Percentiles rank a stretch among this genome's conserved stretches.
Conservation (phyloP, 176 grass and related monocot genomes). For the Rhynchospora tenuis region DNA sequence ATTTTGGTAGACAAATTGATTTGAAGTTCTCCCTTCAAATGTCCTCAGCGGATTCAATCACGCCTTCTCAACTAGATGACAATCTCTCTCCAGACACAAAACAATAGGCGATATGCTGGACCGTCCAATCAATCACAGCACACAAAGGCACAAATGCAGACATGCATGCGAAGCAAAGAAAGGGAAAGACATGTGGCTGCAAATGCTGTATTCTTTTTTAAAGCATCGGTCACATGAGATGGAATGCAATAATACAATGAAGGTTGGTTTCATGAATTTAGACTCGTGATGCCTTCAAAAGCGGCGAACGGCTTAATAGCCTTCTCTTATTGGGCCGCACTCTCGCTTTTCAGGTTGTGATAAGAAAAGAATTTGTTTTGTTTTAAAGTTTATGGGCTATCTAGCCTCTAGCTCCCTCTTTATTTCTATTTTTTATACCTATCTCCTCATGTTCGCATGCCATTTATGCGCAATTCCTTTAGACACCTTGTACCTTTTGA, state of each 20-base stretch:
- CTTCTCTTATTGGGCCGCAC: neutral
- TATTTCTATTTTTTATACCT: neutral
- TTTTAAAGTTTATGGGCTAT: slow-evolving; percentile 10
- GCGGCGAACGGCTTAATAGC: neutral
- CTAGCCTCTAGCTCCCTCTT: neutral
- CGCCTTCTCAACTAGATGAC: neutral
- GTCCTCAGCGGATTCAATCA: neutral
- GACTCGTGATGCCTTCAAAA: neutral
- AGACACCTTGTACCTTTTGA: neutral
- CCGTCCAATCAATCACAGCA: neutral
- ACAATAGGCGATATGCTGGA: neutral
- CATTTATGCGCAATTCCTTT: neutral
- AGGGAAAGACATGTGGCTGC: neutral
- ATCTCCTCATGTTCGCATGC: neutral
- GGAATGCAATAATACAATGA: neutral
- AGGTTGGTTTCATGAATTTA: neutral
- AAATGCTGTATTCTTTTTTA: neutral
- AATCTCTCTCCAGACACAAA: neutral
- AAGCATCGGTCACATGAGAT: neutral
- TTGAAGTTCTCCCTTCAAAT: no score
- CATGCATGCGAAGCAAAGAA: neutral
- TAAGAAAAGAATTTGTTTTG: neutral
- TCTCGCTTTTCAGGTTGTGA: slow-evolving; percentile 1
- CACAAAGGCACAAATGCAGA: neutral
- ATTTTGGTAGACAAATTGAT: no score